Percentiles rank a stretch among this genome's conserved stretches.
phyloP scores from a whole-genome alignment of 495 filamentous ascomycete species.

The Barbatosphaeria neglecta region DNA sequence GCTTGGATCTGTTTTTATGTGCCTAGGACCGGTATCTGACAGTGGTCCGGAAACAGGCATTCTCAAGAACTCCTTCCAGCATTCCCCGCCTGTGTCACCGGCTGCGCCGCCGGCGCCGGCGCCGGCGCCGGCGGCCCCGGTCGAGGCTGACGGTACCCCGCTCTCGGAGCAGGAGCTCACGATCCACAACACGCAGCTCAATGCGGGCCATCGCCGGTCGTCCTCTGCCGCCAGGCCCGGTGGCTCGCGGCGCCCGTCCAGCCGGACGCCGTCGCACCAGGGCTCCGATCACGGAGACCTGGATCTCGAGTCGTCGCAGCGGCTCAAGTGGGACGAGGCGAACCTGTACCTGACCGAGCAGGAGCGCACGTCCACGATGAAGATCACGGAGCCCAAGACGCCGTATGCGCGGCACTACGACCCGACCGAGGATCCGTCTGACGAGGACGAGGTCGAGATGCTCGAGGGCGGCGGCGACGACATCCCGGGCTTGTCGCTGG shows the following conservation, averaged over 20 bases:
- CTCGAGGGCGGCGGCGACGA: slow-evolving; percentile 40
- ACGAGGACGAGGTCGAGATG: slow-evolving; percentile 62
- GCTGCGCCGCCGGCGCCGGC: slow-evolving; percentile 16
- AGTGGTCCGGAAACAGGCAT: slow-evolving; percentile 50
- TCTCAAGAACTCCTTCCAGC: slow-evolving; percentile 75
- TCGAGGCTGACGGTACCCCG: slow-evolving; percentile 19
- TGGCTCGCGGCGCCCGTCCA: slow-evolving; percentile 60
- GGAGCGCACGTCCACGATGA: slow-evolving; percentile 91
- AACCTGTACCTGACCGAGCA: slow-evolving; percentile 95
- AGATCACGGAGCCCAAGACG: slow-evolving; percentile 97
- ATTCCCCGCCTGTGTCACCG: slow-evolving; percentile 41
- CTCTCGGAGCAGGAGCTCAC: slow-evolving; percentile 69
- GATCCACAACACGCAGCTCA: slow-evolving; percentile 84
- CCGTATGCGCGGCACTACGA: slow-evolving; percentile 89
- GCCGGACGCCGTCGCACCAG: slow-evolving; percentile 24
- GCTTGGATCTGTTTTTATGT: too few relatives aligned
- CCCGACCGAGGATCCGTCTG: slow-evolving; percentile 69
- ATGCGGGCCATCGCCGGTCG: slow-evolving; percentile 81
- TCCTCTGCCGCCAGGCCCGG: slow-evolving; percentile 54
- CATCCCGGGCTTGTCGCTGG: slow-evolving; percentile 84
- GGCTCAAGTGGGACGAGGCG: slow-evolving; percentile 95
- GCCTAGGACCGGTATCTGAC: not conserved
- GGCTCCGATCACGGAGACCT: slow-evolving; percentile 28
- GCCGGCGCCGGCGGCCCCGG: slow-evolving; percentile 21
- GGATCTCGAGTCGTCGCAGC: slow-evolving; percentile 47